These are phyloP conservation scores for Berkeleyomyces basicola DNA, from an alignment of 2,329 filamentous ascomycete genomes.

Conservation along the genomic window DNA sequence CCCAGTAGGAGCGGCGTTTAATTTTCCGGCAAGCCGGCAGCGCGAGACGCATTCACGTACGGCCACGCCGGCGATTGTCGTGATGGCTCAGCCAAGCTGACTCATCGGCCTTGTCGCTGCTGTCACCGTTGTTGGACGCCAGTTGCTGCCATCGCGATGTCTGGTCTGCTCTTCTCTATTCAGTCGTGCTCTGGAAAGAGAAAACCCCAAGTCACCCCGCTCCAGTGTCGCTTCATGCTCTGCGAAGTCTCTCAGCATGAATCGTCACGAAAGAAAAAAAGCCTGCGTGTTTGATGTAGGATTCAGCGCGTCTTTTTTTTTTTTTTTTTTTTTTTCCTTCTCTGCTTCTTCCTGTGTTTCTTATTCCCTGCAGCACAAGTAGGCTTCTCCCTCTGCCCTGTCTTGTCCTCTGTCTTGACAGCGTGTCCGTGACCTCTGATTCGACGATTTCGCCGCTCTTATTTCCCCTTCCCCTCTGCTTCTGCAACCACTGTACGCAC, in stretches of 20 bases:
- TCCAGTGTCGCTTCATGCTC: not conserved
- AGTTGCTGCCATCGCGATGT: too few species aligned
- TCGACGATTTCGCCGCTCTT: not conserved
- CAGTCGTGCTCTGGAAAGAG: too few species aligned
- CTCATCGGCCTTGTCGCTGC: too few species aligned
- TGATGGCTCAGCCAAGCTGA: too few species aligned
- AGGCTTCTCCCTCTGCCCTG: not conserved
- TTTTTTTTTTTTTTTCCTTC: not conserved
- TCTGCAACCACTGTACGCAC: conserved; percentile 1
- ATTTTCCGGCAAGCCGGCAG: not conserved
- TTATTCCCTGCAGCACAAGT: not conserved
- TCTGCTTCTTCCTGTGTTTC: not conserved
- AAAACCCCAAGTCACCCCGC: not conserved
- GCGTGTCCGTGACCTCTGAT: not conserved
- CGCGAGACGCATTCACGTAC: not conserved
- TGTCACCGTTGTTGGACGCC: too few species aligned
- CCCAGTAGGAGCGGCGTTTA: not conserved
- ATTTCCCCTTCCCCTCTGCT: not conserved
- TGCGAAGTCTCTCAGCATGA: not conserved
- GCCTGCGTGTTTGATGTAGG: not conserved
- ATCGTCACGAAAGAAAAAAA: not conserved
- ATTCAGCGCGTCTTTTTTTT: conserved; percentile 1
- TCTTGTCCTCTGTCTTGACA: conserved; percentile 1
- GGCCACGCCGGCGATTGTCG: too few species aligned
- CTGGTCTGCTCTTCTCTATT: too few species aligned